Conservation (phyloP, 352 stramenopile genomes). For the Phytophthora ramorum region DNA sequence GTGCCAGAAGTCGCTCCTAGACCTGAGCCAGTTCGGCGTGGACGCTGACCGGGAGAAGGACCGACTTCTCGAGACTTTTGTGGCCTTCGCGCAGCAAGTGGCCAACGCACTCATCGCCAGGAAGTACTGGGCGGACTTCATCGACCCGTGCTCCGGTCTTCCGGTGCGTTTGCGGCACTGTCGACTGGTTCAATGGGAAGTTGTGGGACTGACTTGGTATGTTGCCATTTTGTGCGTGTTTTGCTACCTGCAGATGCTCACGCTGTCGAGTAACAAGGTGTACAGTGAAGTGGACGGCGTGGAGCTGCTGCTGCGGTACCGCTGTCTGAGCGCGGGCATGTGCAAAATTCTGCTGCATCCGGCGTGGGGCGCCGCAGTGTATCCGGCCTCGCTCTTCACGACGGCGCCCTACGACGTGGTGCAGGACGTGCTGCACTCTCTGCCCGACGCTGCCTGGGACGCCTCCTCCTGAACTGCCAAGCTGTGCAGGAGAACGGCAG, state of each 20-base stretch:
- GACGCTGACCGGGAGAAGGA: conserved; percentile 96
- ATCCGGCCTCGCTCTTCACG: conserved; percentile 97
- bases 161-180: conserved; percentile 56
- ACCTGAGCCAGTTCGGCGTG: conserved; percentile 95
- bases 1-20: conserved; percentile 93
- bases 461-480: conserved; percentile 5
- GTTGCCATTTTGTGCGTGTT: not conserved
- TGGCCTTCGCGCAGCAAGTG: conserved; percentile 92
- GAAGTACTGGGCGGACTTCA: conserved; percentile 97
- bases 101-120: conserved; percentile 74
- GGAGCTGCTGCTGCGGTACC: conserved; percentile 87
- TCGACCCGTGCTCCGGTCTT: conserved; percentile 97
- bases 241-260: conserved; percentile 81
- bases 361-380: conserved; percentile 94
- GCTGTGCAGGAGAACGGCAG: too few relatives aligned
- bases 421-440: conserved; percentile 50
- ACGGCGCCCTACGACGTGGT: conserved; percentile 91
- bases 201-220: not conserved
- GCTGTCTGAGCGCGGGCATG: conserved; percentile 89
- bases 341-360: conserved; percentile 98
- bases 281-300: conserved; percentile 97
- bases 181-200: too few relatives aligned
- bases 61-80: conserved; percentile 95
- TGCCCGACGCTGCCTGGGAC: conserved; percentile 44
- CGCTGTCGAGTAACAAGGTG: conserved; percentile 92